Base-by-base conservation (phyloP, 768 basidiomycete genomes). In the Russula griseocarnosa region DNA sequence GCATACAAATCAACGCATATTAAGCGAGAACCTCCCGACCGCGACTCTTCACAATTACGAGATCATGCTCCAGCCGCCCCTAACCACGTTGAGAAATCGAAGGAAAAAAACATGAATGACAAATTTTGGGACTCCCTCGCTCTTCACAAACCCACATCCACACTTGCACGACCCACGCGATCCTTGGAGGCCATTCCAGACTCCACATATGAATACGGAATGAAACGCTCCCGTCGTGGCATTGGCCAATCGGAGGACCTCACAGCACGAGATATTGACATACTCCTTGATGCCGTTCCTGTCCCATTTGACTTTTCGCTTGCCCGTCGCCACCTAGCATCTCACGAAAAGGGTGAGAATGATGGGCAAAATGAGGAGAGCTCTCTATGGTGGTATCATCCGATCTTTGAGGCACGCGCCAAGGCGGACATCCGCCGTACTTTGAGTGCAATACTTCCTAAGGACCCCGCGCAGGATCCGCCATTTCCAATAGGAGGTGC, bases 381-480 rank as follows among this genome's bases (percentile, higher is more conserved):
- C 5, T 34, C 47, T 18, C 49, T 60, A 24, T 65, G 63, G 63
- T 65, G 63, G 63, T 30, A 50, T 4, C 53, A 61, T 20, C 63
- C 63, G 5, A 44, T 40, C 26, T 65, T 60, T 40, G 59, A 65
- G 24, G 63, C 63, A 11, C 63, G 59, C 13, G 63, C 49, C 59
- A 65, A 65, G 63, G 63, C 59, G 30, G 63, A 65, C 24, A 61
- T 65, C 38, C 58, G 49, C 5, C 63, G 63, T 20, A 60, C 63
- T 1, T 38, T 65, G 40, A 47, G 32, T 8, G 38, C 28, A 4
- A 20, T 65, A 16, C 63, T 65, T 52, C 63, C 63, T 13, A 38
- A 40, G 22, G 63, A 65, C 4, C 58, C 59, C 20, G 54, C 47
- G 2, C 47, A 51, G 42, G 63, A 60, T 16, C 59, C 59, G 3